Conservation (phyloP, 2,329 filamentous ascomycete genomes). For the Penicillium sp. region DNA sequence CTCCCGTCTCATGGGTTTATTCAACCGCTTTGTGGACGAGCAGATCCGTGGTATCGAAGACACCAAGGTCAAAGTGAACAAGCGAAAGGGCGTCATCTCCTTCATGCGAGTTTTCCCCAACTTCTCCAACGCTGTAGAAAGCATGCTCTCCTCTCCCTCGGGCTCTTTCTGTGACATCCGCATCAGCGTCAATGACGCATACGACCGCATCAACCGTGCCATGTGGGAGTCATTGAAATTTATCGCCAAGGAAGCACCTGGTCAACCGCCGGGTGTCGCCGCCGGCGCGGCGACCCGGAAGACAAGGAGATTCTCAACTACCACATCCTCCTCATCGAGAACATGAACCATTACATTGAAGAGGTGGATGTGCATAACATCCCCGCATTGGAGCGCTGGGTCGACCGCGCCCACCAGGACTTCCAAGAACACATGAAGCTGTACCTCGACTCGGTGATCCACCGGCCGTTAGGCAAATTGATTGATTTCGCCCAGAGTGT, state of each 20-base stretch:
- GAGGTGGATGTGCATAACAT: constrained; percentile 78
- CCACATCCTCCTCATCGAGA: constrained; percentile 95
- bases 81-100: constrained; percentile 92
- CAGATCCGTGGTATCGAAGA: constrained; percentile 96
- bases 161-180: constrained; percentile 69
- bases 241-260: constrained; percentile 73
- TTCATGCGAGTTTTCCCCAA: constrained; percentile 93
- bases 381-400: constrained; percentile 80
- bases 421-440: constrained; percentile 83
- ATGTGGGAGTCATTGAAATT: constrained; percentile 98
- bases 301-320: constrained; percentile 98
- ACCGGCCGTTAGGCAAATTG: constrained; percentile 84
- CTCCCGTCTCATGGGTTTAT: constrained; percentile 70
- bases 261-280: constrained; percentile 55
- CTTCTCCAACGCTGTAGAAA: constrained; percentile 81
- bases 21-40: constrained; percentile 88
- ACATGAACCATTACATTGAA: constrained; percentile 97
- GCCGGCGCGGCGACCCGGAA: constrained; percentile 66
- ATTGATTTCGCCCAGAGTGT: constrained; percentile 90
- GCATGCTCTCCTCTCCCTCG: constrained; percentile 65
- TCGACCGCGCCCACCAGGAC: constrained; percentile 73
- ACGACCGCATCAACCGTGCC: constrained; percentile 82
- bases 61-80: constrained; percentile 98
- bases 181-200: constrained; percentile 79
- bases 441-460: constrained; percentile 86